A percentile compares a stretch with the other conserved stretches of the same genome.
Conservation (phyloP, 1,284 basidiomycete genomes). For the Cryptococcus hybrid region DNA sequence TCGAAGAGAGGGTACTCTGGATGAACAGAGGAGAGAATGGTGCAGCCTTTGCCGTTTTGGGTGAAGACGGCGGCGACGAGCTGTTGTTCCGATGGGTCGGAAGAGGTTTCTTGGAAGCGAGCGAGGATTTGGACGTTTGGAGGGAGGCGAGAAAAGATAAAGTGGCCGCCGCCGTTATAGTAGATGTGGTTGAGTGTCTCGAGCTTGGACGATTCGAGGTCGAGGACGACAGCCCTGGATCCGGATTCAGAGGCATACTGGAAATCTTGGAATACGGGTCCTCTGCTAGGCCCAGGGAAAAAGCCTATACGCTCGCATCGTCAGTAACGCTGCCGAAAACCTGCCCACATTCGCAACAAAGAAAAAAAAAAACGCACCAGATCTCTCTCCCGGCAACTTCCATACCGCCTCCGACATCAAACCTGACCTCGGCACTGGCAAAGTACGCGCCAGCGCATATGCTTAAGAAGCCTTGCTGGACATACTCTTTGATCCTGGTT, state of each 20-base stretch:
- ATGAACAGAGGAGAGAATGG: conserved; percentile 62
- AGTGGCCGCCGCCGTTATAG: conserved; percentile 60
- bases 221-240: conserved; percentile 47
- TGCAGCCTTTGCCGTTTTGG: conserved; percentile 58
- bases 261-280: conserved; percentile 60
- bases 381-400: conserved; percentile 56
- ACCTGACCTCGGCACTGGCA: conserved; percentile 52
- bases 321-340: no score
- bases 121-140: conserved; percentile 48
- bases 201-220: conserved; percentile 28
- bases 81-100: conserved; percentile 20
- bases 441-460: conserved; percentile 65
- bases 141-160: conserved; percentile 44
- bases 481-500: conserved; percentile 60
- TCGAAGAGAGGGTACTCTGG: conserved; percentile 61
- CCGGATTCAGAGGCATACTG: conserved; percentile 55
- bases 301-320: conserved; percentile 44
- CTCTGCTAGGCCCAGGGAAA: conserved; percentile 58
- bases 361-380: conserved; percentile 49
- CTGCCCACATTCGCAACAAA: no score
- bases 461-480: conserved; percentile 65
- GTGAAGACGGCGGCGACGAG: conserved; percentile 58
- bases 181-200: conserved; percentile 50
- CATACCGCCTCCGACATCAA: conserved; percentile 54
- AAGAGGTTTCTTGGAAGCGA: conserved; percentile 41